These are phyloP conservation scores for Neurospora sp. DNA, from an alignment of 2,329 filamentous ascomycete species.

Conservation along the genomic window DNA sequence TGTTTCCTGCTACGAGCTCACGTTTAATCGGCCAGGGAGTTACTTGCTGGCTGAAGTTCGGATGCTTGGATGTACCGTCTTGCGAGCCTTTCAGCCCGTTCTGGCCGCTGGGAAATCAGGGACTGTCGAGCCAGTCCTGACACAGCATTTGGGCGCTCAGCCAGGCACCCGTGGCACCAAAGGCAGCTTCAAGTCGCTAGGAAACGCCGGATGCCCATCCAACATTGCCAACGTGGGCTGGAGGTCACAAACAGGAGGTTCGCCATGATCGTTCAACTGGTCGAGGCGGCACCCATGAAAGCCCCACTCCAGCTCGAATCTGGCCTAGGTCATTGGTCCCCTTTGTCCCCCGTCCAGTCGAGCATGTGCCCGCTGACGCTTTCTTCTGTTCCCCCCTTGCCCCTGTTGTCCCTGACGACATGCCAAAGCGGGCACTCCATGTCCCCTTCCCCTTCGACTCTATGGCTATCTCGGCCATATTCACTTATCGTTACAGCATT, in stretches of 20 bases:
- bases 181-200: background rate
- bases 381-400: background rate
- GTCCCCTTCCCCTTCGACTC: background rate
- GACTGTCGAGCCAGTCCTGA: slow-evolving; percentile 2
- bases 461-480: background rate
- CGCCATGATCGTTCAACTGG: background rate
- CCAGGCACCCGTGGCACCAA: background rate
- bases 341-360: background rate
- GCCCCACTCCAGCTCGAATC: background rate
- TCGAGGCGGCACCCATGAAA: background rate
- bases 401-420: slow-evolving; percentile 14
- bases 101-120: slow-evolving; percentile 4
- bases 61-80: background rate
- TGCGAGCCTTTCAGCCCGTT: slow-evolving; percentile 6
- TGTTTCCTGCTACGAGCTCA: background rate
- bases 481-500: slow-evolving; percentile 7
- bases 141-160: background rate
- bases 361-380: background rate
- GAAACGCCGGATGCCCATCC: background rate
- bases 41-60: background rate
- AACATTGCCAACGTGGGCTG: background rate
- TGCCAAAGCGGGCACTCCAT: slow-evolving; percentile 7
- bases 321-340: background rate
- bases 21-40: background rate
- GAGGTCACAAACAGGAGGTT: background rate